These are phyloP conservation scores for Pseudogymnoascus sp. DNA, from an alignment of 2,329 filamentous ascomycete genomes.

Conservation along the genomic window DNA sequence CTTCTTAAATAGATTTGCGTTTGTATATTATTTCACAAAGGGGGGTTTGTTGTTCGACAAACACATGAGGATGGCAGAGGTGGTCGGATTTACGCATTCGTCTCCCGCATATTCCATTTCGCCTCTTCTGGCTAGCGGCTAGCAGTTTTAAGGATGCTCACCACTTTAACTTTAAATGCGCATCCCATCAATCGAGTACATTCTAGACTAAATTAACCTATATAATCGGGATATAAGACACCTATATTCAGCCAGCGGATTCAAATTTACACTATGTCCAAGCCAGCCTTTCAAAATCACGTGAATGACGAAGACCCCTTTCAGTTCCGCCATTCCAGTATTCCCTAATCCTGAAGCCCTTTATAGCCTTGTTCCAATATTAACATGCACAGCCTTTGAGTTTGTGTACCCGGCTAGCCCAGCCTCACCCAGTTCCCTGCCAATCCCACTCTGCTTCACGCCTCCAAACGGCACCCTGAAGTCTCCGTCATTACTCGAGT, in stretches of 20 bases:
- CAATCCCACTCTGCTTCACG: slow-evolving; percentile 53
- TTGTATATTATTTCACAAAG: background rate
- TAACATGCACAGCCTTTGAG: slow-evolving; percentile 33
- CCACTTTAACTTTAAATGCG: background rate
- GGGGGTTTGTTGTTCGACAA: background rate
- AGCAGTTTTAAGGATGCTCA: no score
- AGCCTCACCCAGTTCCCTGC: slow-evolving; percentile 39
- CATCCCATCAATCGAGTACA: background rate
- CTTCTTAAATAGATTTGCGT: background rate
- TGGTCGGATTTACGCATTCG: background rate
- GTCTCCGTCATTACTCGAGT: slow-evolving; percentile 33
- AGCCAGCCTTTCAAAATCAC: background rate
- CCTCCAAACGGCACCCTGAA: slow-evolving; percentile 46
- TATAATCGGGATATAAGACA: background rate
- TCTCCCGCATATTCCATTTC: background rate
- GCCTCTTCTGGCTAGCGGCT: background rate
- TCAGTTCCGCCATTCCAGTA: background rate
- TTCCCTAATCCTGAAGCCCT: background rate
- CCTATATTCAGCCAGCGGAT: background rate
- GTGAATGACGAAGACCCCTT: background rate
- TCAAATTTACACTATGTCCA: background rate
- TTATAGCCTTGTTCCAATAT: slow-evolving; percentile 25
- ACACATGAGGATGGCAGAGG: background rate
- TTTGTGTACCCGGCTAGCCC: slow-evolving; percentile 35
- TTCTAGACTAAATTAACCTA: background rate